A percentile compares a stretch with the other conserved stretches of the same genome.
These are phyloP conservation scores for Sporobolomyces phaffii DNA, from an alignment of 768 basidiomycete species.

Conservation along the genomic window DNA sequence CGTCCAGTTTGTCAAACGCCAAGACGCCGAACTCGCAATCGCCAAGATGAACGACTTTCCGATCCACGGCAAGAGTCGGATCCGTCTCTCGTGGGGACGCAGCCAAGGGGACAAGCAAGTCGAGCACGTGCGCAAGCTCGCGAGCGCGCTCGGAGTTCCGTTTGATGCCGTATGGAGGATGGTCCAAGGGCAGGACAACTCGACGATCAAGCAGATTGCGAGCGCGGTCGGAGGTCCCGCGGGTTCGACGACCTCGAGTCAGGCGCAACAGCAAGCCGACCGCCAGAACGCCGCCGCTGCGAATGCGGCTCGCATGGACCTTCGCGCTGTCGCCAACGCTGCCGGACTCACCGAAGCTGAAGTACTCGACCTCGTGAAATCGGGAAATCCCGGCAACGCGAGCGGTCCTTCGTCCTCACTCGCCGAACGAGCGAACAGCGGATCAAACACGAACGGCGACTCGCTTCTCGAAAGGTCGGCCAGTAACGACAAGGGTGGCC, in stretches of 20 bases:
- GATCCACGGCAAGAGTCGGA: slow-evolving; percentile 74
- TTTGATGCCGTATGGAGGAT: slow-evolving; percentile 42
- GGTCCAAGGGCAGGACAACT: slow-evolving; percentile 42
- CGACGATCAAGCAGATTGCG: slow-evolving; percentile 43
- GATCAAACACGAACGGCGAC: slow-evolving; percentile 8
- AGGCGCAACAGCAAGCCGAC: neutral
- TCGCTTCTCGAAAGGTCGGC: slow-evolving; percentile 14
- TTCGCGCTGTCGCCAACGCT: slow-evolving; percentile 37
- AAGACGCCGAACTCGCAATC: slow-evolving; percentile 80
- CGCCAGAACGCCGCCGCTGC: neutral
- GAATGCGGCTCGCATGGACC: slow-evolving; percentile 22
- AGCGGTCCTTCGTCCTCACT: neutral
- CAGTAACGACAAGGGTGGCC: neutral
- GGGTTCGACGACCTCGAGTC: neutral
- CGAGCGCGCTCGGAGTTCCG: slow-evolving; percentile 39
- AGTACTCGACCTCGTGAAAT: slow-evolving; percentile 35
- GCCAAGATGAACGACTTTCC: slow-evolving; percentile 97
- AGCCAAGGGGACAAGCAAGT: slow-evolving; percentile 55
- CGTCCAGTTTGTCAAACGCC: slow-evolving; percentile 87
- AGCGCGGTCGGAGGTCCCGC: slow-evolving; percentile 29
- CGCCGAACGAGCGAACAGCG: neutral
- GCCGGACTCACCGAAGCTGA: slow-evolving; percentile 37
- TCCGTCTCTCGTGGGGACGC: slow-evolving; percentile 85
- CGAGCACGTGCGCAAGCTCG: slow-evolving; percentile 42
- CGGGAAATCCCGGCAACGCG: slow-evolving; percentile 8